These are phyloP conservation scores for Cyberlindnera galapagoensis DNA, from an alignment of 805 yeast species.

Conservation along the genomic window DNA sequence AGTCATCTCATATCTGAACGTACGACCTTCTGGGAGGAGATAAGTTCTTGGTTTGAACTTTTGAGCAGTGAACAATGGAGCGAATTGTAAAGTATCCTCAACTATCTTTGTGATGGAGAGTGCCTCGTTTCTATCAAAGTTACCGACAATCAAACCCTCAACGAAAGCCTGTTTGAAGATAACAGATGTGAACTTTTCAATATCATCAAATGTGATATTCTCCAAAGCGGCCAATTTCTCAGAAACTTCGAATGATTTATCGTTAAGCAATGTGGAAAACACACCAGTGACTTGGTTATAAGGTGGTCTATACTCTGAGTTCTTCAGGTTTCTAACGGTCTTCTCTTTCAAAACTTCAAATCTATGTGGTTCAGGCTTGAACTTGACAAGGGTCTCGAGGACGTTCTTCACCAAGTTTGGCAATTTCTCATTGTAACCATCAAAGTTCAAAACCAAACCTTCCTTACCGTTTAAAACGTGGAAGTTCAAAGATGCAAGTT, in stretches of 20 bases:
- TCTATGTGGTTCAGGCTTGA: slow-evolving; percentile 46
- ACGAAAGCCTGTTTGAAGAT: slow-evolving; percentile 54
- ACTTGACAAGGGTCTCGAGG: slow-evolving; percentile 44
- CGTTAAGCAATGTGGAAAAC: slow-evolving; percentile 61
- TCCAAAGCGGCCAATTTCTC: slow-evolving; percentile 51
- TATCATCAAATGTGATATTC: slow-evolving; percentile 40
- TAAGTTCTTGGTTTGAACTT: slow-evolving; percentile 36
- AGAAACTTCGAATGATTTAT: slow-evolving; percentile 56
- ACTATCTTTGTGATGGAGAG: slow-evolving; percentile 39
- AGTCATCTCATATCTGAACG: slow-evolving; percentile 39
- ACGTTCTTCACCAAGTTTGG: slow-evolving; percentile 55
- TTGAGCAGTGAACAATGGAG: slow-evolving; percentile 37
- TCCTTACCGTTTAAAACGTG: slow-evolving; percentile 54
- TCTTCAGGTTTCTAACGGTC: slow-evolving; percentile 52
- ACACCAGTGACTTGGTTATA: slow-evolving; percentile 68
- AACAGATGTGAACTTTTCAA: slow-evolving; percentile 44
- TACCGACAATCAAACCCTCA: slow-evolving; percentile 78
- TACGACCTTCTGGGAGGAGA: slow-evolving; percentile 32
- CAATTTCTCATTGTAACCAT: slow-evolving; percentile 83
- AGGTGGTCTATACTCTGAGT: slow-evolving; percentile 69
- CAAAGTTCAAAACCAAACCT: slow-evolving; percentile 60
- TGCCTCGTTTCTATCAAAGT: slow-evolving; percentile 51
- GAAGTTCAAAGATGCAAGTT: slow-evolving; percentile 67
- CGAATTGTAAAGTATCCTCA: slow-evolving; percentile 29
- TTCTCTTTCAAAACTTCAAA: slow-evolving; percentile 66